Conservation (phyloP, 495 filamentous ascomycete species). For the Daldinia loculata region DNA sequence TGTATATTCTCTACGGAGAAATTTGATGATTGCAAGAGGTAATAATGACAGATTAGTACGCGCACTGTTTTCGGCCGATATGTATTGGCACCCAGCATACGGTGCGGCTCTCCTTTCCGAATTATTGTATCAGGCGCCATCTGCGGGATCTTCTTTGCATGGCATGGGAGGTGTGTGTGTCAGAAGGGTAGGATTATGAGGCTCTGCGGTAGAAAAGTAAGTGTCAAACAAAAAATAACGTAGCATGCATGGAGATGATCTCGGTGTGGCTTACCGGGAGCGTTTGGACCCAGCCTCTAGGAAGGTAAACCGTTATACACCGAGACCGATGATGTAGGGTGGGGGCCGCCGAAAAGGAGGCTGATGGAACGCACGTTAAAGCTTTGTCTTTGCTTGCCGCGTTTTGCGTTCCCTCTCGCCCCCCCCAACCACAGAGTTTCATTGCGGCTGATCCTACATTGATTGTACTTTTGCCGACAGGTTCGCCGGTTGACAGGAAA, state of each 20-base stretch:
- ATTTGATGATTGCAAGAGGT: not conserved
- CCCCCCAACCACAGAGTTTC: constrained; percentile 34
- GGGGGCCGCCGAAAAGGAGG: constrained; percentile 11
- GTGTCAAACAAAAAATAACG: not conserved
- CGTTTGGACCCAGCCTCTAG: constrained; percentile 8
- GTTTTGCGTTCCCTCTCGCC: not conserved
- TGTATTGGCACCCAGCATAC: not conserved
- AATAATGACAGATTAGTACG: not conserved
- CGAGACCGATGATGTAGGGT: constrained; percentile 15
- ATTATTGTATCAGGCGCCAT: constrained; percentile 2
- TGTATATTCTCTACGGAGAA: constrained; percentile 17
- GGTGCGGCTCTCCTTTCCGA: not conserved
- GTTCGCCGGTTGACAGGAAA: constrained; percentile 18
- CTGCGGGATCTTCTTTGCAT: not conserved
- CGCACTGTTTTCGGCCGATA: not conserved
- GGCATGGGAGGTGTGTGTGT: not conserved
- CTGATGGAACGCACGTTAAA: constrained; percentile 21
- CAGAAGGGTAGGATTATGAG: not conserved
- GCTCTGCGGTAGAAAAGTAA: constrained; percentile 10
- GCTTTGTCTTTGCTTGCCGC: constrained; percentile 1
- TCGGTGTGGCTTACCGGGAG: constrained; percentile 22
- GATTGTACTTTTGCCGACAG: constrained; percentile 8
- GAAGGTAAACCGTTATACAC: constrained; percentile 10
- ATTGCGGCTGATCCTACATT: constrained; percentile 35
- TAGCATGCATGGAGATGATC: constrained; percentile 6